These are phyloP conservation scores for Toxicodendron radicans DNA, from an alignment of 345 rosid species.

Conservation along the genomic window DNA sequence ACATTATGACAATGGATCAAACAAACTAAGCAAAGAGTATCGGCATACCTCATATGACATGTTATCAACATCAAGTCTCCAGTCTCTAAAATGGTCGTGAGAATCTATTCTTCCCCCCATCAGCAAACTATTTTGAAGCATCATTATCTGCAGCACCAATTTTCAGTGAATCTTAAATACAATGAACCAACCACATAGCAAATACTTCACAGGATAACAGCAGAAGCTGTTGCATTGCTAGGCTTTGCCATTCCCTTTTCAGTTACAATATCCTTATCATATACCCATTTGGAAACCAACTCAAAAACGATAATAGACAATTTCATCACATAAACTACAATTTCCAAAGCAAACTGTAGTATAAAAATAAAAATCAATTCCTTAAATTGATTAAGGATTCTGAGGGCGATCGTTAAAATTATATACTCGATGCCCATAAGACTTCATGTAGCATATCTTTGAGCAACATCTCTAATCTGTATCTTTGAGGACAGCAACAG, in stretches of 20 bases:
- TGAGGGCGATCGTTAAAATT: not conserved
- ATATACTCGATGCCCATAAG: too few species aligned
- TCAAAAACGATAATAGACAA: not conserved
- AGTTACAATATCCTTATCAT: not conserved
- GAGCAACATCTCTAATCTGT: not conserved
- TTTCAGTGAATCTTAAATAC: not conserved
- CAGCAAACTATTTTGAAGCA: constrained; percentile 45
- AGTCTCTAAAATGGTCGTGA: constrained; percentile 43
- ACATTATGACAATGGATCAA: not conserved
- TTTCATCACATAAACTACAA: not conserved
- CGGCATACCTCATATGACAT: constrained; percentile 59
- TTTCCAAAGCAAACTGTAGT: too few species aligned
- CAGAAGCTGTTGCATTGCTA: not conserved
- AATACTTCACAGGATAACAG: not conserved
- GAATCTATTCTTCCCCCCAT: constrained; percentile 46
- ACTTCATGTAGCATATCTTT: not conserved
- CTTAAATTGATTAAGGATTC: not conserved
- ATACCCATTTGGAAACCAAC: not conserved
- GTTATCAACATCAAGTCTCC: constrained; percentile 61
- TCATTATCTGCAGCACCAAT: constrained; percentile 44
- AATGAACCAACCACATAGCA: not conserved
- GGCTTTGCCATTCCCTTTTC: not conserved
- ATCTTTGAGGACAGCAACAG: not conserved
- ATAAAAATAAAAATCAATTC: too few species aligned
- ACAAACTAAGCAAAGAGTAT: not conserved